Base-by-base conservation (phyloP, 2,329 filamentous ascomycete genomes). In the Aspergillus sp. region DNA sequence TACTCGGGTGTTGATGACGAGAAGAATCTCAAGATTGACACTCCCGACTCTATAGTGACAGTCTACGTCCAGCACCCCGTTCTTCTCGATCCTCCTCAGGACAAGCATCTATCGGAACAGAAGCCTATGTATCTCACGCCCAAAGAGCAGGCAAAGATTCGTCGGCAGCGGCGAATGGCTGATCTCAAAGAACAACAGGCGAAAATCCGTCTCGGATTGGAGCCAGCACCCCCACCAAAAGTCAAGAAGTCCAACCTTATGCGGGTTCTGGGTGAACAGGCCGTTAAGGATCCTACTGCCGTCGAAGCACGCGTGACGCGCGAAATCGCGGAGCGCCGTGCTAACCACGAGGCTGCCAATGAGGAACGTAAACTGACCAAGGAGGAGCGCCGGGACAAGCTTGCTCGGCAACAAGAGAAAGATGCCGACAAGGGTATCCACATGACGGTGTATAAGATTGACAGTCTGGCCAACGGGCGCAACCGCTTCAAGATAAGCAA, bases 161-260 rank as follows among this genome's bases (percentile, higher is more conserved):
- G 95, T 55, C 86, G 95, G 42, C 92, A 97, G 76, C 87, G 92
- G 56, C 87, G 96, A 65, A 94, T 94, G 86, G 93, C 91, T 46
- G 92, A 97, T 63, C 82, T 96, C 64, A 98, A 98, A 75, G 96
- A 99, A 77, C 89, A 93, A 72, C 95, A 99, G 77, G 93, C 94
- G 42, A 98, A 99, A 80, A 95, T 98, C 63, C 86, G 94, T 59
- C 82, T 99, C 11, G 95, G 95, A 20, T 83, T 99, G 14, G 89
- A 94, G 61, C 92, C 93, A 3, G 91, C 94, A 20, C 92, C 93
- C 29, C 90, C 93, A 26, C 94, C 95, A 11, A 99, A 98, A 77
- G 92, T 99, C 67, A 98, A 97, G 79, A 96, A 96, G 77, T 91
- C 90, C 59, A 99, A 99, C 75, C 85, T 99, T 72, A 99, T 99